phyloP scores from a whole-genome alignment of 73 alveolate genomes.

The Paramecium pentaurelia region DNA sequence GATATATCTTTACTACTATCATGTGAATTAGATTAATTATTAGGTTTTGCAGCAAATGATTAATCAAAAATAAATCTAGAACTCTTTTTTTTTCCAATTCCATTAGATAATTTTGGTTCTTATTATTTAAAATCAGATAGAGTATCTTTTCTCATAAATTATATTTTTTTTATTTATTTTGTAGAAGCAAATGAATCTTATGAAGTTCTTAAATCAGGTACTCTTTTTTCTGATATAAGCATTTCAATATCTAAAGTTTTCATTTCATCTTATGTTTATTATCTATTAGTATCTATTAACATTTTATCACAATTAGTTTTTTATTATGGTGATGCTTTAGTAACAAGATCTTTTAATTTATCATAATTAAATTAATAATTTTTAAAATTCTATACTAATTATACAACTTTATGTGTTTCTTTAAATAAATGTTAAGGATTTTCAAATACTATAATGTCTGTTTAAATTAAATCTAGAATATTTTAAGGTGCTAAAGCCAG shows the following conservation, averaged over 20 bases:
- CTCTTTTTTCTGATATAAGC: background rate
- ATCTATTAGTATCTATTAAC: background rate
- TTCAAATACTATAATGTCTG: background rate
- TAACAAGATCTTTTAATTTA: background rate
- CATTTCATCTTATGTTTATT: background rate
- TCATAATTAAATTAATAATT: background rate
- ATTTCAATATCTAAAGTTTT: background rate
- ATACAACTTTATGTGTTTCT: background rate
- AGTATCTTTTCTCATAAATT: background rate
- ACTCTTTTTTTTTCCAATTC: background rate
- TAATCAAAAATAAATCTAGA: background rate
- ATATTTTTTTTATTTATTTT: background rate
- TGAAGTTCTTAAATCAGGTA: background rate
- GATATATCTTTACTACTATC: background rate
- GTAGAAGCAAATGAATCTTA: background rate
- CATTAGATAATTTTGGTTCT: background rate
- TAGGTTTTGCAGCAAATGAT: background rate
- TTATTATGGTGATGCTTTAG: background rate
- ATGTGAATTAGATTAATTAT: background rate
- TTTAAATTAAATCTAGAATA: background rate
- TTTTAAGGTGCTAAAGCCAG: background rate
- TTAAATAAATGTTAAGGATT: background rate
- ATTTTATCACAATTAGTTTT: background rate
- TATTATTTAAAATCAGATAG: background rate
- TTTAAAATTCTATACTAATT: background rate